Evolutionary conservation across 805 yeast genomes (phyloP), one percentile per base, ranked within the genome.

Genomic region (Saccharomyces mikatae): DNA sequence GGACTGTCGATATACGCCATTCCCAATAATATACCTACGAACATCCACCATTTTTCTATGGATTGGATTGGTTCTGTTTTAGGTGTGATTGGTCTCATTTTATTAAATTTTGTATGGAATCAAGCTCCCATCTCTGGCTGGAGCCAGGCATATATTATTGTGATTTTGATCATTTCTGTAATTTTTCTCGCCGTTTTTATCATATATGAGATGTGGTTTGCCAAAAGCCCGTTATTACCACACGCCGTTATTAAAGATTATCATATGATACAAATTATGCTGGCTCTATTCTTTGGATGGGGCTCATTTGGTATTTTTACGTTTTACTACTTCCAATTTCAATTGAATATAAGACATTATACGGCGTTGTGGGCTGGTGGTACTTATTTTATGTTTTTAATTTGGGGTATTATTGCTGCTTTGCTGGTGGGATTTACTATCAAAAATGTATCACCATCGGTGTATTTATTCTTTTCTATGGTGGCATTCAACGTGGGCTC

Each of bases 121-220:
- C 90, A 87, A 65, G 92, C 86, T 2, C 88, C 92, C 0, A 75
- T 79, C 4, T 84, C 73, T 2, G 89, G 91, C 22, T 87, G 92
- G 92, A 60, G 68, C 10, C 64, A 63, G 1, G 76, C 83, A 0
- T 86, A 86, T 59, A 78, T 83, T 46, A 79, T 83, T 46, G 81
- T 74, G 0, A 64, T 87, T 11, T 68, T 86, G 29, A 71, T 83
- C 1, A 64, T 85, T 4, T 81, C 89, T 0, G 58, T 74, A 0
- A 28, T 76, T 1, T 57, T 72, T 6, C 60, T 86, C 9, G 59
- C 67, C 2, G 73, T 64, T 0, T 86, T 87, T 63, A 73, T 77
- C 57, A 60, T 65, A 36, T 69, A 76, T 49, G 91, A 87, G 62
- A 56, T 69, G n/a, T 67, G 68, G 17, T 68, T 74, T 60, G 75